Evolutionary conservation across 1,284 basidiomycete species (phyloP).

Genomic region (Cryptococcus maquisensis): DNA sequence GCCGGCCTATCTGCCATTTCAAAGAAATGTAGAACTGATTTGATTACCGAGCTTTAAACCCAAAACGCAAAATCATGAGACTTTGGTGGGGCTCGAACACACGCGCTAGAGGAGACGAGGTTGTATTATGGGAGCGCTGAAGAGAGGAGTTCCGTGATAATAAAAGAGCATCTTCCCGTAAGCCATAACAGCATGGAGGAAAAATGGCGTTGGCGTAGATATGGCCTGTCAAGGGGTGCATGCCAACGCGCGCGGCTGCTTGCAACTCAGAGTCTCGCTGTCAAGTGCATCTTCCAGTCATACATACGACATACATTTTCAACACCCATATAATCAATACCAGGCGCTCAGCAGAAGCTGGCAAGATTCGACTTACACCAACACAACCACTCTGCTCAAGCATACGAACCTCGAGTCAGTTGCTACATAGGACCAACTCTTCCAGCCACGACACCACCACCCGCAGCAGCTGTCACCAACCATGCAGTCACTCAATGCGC

Average conservation of each 20-base stretch:
- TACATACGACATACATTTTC: too few relatives aligned
- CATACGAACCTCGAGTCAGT: not conserved
- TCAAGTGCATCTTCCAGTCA: too few relatives aligned
- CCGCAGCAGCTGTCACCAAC: slow-evolving; percentile 1
- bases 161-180: slow-evolving; percentile 42
- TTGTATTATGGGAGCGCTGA: slow-evolving; percentile 40
- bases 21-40: slow-evolving; percentile 25
- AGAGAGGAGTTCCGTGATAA: slow-evolving; percentile 38
- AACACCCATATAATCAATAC: too few relatives aligned
- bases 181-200: slow-evolving; percentile 36
- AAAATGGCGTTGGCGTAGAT: not conserved
- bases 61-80: slow-evolving; percentile 36
- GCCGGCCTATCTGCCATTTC: slow-evolving; percentile 40
- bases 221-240: too few relatives aligned
- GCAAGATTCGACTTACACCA: too few relatives aligned
- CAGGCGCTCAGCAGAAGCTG: too few relatives aligned
- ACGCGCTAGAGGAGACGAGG: slow-evolving; percentile 42
- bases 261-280: too few relatives aligned
- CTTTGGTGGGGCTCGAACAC: slow-evolving; percentile 46
- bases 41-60: slow-evolving; percentile 41
- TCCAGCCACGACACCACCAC: not conserved
- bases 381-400: not conserved
- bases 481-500: slow-evolving; percentile 93
- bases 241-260: too few relatives aligned
- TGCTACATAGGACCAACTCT: not conserved